phyloP scores from a whole-genome alignment of 2,329 filamentous ascomycete genomes.

The Cercospora canescens region DNA sequence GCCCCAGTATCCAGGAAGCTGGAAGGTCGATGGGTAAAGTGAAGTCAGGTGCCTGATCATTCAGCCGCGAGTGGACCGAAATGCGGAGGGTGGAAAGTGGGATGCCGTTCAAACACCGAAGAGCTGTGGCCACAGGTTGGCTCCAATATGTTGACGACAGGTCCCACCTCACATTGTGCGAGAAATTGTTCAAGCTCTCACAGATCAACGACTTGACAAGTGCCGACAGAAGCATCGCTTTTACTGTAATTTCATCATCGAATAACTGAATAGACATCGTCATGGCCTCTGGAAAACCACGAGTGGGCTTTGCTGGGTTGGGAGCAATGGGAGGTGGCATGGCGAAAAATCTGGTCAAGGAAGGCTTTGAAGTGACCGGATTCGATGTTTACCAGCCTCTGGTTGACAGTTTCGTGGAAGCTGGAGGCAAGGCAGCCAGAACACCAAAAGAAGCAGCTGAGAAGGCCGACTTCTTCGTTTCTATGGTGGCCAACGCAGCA shows the following conservation, averaged over 20 bases:
- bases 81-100: slow-evolving; percentile 1
- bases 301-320: slow-evolving; percentile 64
- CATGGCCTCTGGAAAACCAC: slow-evolving; percentile 29
- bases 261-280: not conserved
- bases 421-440: slow-evolving; percentile 60
- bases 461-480: slow-evolving; percentile 62
- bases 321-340: slow-evolving; percentile 83
- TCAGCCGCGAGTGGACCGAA: slow-evolving; percentile 8
- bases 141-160: not conserved
- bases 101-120: slow-evolving; percentile 8
- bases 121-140: not conserved
- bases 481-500: slow-evolving; percentile 73
- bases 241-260: not conserved
- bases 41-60: not conserved
- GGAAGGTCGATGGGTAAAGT: not conserved
- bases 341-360: slow-evolving; percentile 70
- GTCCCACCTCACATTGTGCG: not conserved
- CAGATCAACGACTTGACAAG: not conserved
- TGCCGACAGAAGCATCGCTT: no score
- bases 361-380: slow-evolving; percentile 67
- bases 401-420: slow-evolving; percentile 63
- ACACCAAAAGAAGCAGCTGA: slow-evolving; percentile 63
- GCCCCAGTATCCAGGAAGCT: not conserved
- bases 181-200: not conserved
- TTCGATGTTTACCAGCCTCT: slow-evolving; percentile 71